Percentiles rank a stretch among this genome's conserved stretches.
Evolutionary conservation across 2,329 filamentous ascomycete genomes (phyloP).

Genomic region (Colletotrichum gloeosporioides): DNA sequence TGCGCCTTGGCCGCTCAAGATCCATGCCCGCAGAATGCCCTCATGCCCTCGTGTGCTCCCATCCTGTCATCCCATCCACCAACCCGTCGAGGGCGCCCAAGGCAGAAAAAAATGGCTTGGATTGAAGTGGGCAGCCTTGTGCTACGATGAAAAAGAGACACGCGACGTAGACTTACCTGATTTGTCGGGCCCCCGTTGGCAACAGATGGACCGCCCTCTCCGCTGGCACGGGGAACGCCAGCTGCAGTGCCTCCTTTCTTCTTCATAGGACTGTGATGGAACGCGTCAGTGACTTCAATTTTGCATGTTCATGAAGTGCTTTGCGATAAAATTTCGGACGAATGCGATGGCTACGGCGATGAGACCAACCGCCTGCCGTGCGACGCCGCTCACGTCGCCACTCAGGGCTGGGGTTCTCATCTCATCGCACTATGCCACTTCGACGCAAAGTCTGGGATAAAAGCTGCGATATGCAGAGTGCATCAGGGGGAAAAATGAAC

Average conservation of each 20-base stretch:
- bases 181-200: conserved; percentile 59
- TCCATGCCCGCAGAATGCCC: not conserved
- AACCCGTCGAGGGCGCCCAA: not conserved
- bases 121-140: not conserved
- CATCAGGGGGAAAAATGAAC: conserved; percentile 37
- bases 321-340: not conserved
- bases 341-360: conserved; percentile 5
- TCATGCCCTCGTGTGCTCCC: not conserved
- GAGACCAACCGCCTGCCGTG: conserved; percentile 1
- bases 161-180: conserved; percentile 51
- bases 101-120: not conserved
- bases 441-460: not conserved
- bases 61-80: not conserved
- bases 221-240: conserved; percentile 69
- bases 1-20: conserved; percentile 8
- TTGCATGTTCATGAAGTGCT: not conserved
- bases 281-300: not conserved
- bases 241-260: conserved; percentile 73
- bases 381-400: conserved; percentile 1
- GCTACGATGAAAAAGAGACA: not conserved
- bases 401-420: not conserved
- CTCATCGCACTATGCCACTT: conserved; percentile 8
- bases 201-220: conserved; percentile 67
- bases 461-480: not conserved
- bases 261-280: conserved; percentile 69